Conservation (phyloP, 176 grass and related monocot genomes). For the Phragmites australis region DNA sequence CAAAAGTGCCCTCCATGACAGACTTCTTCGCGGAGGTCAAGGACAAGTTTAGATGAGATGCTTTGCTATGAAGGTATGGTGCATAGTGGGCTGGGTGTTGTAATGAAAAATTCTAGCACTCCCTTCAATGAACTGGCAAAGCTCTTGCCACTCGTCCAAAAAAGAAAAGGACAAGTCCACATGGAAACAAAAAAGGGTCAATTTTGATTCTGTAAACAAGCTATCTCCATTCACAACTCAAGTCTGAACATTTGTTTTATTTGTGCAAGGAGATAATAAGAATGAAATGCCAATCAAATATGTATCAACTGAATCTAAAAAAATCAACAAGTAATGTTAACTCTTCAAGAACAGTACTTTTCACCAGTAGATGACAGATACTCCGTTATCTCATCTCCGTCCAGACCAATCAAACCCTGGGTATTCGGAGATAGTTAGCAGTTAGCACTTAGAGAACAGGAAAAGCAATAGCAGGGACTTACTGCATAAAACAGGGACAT, state of each 20-base stretch:
- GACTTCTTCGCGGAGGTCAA: neutral
- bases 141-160: neutral
- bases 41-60: neutral
- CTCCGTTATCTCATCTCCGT: slow-evolving; percentile 59
- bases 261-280: slow-evolving; percentile 1
- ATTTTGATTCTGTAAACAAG: neutral
- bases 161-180: neutral
- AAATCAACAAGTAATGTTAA: slow-evolving; percentile 12
- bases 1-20: neutral
- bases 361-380: slow-evolving; percentile 82
- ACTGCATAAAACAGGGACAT: slow-evolving; percentile 90
- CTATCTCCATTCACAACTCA: slow-evolving; percentile 12
- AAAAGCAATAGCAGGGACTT: slow-evolving; percentile 29
- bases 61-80: neutral
- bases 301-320: slow-evolving; percentile 5
- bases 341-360: slow-evolving; percentile 60
- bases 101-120: neutral
- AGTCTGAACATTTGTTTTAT: neutral
- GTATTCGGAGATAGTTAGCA: slow-evolving; percentile 26
- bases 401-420: slow-evolving; percentile 87
- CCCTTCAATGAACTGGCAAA: neutral
- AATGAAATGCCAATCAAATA: slow-evolving; percentile 6
- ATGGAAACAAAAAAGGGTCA: neutral
- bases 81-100: neutral
- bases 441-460: slow-evolving; percentile 1